Conservation (phyloP, 2,329 filamentous ascomycete genomes). For the Leptographium lundbergii region DNA sequence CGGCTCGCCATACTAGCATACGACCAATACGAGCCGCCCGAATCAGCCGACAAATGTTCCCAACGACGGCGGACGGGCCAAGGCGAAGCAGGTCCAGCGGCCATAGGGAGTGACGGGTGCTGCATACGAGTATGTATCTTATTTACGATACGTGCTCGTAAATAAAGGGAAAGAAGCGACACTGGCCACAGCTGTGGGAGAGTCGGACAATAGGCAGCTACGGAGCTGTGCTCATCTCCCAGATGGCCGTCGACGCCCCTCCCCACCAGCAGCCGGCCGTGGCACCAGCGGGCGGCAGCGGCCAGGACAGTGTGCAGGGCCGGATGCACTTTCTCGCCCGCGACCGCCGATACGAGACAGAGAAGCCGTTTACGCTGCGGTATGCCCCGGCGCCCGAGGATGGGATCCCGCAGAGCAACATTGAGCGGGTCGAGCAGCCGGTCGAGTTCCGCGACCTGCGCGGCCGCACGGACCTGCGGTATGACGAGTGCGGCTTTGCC, state of each 20-base stretch:
- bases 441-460: constrained; percentile 5
- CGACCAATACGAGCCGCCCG: neutral
- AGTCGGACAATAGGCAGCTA: neutral
- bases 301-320: neutral
- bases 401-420: constrained; percentile 10
- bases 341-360: constrained; percentile 7
- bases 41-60: neutral
- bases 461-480: constrained; percentile 2
- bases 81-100: neutral
- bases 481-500: constrained; percentile 9
- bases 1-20: neutral
- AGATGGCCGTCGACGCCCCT: neutral
- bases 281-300: no score
- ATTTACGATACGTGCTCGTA: no score
- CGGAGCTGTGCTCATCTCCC: neutral
- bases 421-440: constrained; percentile 8
- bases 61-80: neutral
- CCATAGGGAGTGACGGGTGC: neutral
- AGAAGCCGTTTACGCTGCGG: constrained; percentile 11
- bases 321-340: constrained; percentile 9
- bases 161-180: neutral
- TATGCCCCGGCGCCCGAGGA: constrained; percentile 7
- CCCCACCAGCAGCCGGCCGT: neutral
- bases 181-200: neutral
- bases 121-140: no score